Conservation (phyloP, 139 green algal genomes). For the Chlorella sp. region DNA sequence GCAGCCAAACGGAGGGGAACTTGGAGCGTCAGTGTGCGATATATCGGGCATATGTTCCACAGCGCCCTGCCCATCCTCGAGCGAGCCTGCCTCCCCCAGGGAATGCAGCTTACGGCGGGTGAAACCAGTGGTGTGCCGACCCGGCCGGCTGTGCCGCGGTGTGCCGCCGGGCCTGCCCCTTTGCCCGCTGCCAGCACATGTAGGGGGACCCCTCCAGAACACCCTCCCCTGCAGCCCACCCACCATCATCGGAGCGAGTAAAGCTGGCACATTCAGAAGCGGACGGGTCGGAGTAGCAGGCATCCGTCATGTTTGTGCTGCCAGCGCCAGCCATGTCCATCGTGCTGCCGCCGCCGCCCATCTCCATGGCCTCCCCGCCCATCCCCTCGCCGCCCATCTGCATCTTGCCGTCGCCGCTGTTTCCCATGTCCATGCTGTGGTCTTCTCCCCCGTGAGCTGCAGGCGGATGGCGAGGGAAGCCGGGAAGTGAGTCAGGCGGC, state of each 20-base stretch:
- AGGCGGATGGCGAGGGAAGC: not conserved
- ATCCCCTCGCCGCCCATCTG: not conserved
- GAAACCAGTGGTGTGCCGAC: not conserved
- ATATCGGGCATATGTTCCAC: too few species aligned
- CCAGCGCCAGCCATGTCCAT: not conserved
- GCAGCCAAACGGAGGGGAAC: not conserved
- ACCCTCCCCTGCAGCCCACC: not conserved
- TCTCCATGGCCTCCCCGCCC: not conserved
- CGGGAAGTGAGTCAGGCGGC: not conserved
- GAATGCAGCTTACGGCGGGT: too few species aligned
- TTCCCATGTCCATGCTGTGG: not conserved
- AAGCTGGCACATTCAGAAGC: not conserved
- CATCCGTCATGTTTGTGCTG: conserved; percentile 19
- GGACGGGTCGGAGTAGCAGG: conserved; percentile 10
- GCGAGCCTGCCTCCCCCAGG: too few species aligned
- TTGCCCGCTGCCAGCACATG: too few species aligned
- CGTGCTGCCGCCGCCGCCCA: not conserved
- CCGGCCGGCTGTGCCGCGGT: too few species aligned
- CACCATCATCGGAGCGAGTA: not conserved
- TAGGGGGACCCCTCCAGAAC: too few species aligned
- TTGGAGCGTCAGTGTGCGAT: too few species aligned
- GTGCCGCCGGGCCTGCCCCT: too few species aligned
- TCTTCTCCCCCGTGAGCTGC: not conserved
- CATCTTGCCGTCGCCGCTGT: not conserved
- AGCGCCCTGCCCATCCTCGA: too few species aligned